Base-by-base conservation (phyloP, 495 filamentous ascomycete species). In the Aspergillus panamensis region DNA sequence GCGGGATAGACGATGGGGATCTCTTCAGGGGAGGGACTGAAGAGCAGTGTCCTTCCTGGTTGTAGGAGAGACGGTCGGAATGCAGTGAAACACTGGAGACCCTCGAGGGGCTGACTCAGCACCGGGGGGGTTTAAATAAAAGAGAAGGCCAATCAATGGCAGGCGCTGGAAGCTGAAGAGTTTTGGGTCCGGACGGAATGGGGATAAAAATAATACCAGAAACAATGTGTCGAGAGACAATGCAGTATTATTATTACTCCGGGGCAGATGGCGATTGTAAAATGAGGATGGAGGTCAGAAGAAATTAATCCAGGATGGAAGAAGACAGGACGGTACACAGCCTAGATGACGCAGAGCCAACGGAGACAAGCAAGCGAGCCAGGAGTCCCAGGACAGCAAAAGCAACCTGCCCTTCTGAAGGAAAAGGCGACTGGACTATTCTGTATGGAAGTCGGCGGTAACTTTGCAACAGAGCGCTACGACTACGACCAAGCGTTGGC, bases 51-150 rank as follows among this genome's bases (percentile, higher is more conserved):
- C 39, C 42, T n/a, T 45, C 20, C 45, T 45, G 59, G 63, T 62
- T 59, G 63, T 29, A 65, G 53, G 56, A 60, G 63, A 62, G 63
- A 66, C 63, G 58, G 63, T 53, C 54, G 59, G 62, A 66, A 66
- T 66, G 63, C 57, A n/a, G 12, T 57, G 50, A 53, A 62, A 55
- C 48, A 25, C 20, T 37, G 17, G 56, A 39, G 37, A 40, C 48
- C 31, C 43, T 57, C 52, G 44, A 58, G 29, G 37, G 17, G 49
- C 63, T 66, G 63, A 66, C 51, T 62, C 60, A 66, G 63, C 63
- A 60, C 57, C 49, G 57, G 42, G 48, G 43, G 44, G 19, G 8
- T 21, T 25, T n/a, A n/a, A n/a, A n/a, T n/a, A n/a, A n/a, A n/a
- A n/a, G n/a, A n/a, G 6, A 8, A 19, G 35, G 51, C 62, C 50